These are phyloP conservation scores for Sporothrix luriei DNA, from an alignment of 2,329 filamentous ascomycete species.

Conservation along the genomic window DNA sequence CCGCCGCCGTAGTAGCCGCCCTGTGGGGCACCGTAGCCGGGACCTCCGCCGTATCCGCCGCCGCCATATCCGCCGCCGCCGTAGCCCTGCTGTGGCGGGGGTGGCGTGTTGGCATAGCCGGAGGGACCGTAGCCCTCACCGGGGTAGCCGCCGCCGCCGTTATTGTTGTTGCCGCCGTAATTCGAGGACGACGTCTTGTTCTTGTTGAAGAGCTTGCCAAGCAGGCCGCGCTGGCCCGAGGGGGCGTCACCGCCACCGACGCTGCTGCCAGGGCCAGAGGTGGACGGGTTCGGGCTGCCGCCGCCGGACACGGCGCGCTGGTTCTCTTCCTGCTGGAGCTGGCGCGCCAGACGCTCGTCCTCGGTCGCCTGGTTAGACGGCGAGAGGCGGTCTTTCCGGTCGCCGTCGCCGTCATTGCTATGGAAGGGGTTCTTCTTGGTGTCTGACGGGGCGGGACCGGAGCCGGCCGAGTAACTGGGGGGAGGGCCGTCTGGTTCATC, in stretches of 20 bases:
- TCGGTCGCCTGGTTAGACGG: conserved; percentile 52
- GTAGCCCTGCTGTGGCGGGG: conserved; percentile 42
- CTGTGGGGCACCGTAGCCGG: conserved; percentile 37
- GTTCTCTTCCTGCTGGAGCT: conserved; percentile 83
- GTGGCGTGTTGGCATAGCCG: conserved; percentile 43
- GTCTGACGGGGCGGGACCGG: conserved; percentile 52
- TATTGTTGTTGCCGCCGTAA: neutral
- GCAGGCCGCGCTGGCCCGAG: conserved; percentile 50
- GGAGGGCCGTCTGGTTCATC: conserved; percentile 61
- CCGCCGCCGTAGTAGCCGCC: conserved; percentile 39
- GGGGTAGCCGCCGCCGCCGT: conserved; percentile 37
- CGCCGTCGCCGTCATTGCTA: conserved; percentile 17
- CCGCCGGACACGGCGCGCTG: conserved; percentile 48
- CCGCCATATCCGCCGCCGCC: conserved; percentile 41
- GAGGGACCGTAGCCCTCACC: conserved; percentile 38
- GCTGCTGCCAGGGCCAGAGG: conserved; percentile 39
- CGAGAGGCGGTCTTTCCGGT: conserved; percentile 47
- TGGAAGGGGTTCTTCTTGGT: conserved; percentile 73
- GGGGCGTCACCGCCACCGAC: conserved; percentile 39
- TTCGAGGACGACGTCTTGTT: conserved; percentile 24
- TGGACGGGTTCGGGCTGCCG: conserved; percentile 38
- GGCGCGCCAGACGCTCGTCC: conserved; percentile 73
- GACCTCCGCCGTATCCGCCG: conserved; percentile 38
- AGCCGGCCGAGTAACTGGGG: conserved; percentile 63
- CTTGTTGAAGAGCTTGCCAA: conserved; percentile 56